Conservation (phyloP, 192 early-diverging fungal species). For the Funneliformis mosseae region DNA sequence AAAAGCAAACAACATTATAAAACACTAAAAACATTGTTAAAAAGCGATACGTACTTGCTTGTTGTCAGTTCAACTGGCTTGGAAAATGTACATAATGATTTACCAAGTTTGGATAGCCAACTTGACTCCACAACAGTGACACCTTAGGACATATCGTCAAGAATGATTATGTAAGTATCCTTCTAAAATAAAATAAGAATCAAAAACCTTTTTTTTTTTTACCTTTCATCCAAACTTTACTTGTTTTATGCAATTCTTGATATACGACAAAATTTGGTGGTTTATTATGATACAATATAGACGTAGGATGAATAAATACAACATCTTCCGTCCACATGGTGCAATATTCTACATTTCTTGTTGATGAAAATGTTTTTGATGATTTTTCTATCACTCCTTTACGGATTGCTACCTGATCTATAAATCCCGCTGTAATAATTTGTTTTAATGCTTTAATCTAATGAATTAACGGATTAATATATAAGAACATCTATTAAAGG, state of each 20-base stretch:
- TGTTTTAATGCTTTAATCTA: constrained; percentile 84
- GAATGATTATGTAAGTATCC: not conserved
- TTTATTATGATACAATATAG: constrained; percentile 60
- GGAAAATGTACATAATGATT: constrained; percentile 66
- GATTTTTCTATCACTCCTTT: constrained; percentile 71
- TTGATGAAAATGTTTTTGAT: constrained; percentile 48
- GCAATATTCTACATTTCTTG: constrained; percentile 54
- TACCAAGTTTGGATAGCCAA: constrained; percentile 79
- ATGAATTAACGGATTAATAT: constrained; percentile 41
- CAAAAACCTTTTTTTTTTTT: constrained; percentile 6
- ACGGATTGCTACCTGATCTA: constrained; percentile 90
- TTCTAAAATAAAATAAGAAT: not conserved
- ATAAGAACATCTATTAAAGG: constrained; percentile 43
- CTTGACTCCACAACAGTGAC: constrained; percentile 67
- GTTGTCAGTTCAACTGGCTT: constrained; percentile 77
- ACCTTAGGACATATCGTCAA: constrained; percentile 54
- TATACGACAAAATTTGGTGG: constrained; percentile 75
- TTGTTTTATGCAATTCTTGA: constrained; percentile 66
- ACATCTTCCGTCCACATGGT: constrained; percentile 76
- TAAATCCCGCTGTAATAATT: constrained; percentile 84
- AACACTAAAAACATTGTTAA: not conserved
- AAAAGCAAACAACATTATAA: too few relatives aligned
- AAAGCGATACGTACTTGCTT: constrained; percentile 58
- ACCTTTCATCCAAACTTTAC: constrained; percentile 49
- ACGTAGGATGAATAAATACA: constrained; percentile 77